These are phyloP conservation scores for Heracleum sosnowskyi DNA, from an alignment of 129 eudicot genomes.

Conservation along the genomic window DNA sequence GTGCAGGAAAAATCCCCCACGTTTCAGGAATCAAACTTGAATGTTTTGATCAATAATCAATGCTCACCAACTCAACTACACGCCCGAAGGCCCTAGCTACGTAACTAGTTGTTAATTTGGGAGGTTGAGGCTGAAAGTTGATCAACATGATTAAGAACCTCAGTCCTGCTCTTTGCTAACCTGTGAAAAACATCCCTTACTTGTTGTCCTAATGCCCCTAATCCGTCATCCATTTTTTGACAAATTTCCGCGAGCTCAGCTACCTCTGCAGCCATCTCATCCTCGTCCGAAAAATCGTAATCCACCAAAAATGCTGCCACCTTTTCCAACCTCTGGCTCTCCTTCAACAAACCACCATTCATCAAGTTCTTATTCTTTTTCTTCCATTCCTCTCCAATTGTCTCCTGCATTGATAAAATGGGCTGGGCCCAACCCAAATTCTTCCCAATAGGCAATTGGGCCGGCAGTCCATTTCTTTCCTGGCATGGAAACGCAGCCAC, in stretches of 20 bases:
- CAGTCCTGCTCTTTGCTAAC: constrained; percentile 70
- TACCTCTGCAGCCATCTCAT: constrained; percentile 48
- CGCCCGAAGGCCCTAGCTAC: too few species aligned
- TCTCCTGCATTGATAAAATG: constrained; percentile 60
- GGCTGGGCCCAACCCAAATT: constrained; percentile 55
- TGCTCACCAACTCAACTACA: too few species aligned
- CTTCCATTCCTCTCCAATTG: constrained; percentile 79
- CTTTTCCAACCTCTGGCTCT: constrained; percentile 56
- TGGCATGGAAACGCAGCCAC: constrained; percentile 94
- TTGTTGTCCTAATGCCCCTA: constrained; percentile 53
- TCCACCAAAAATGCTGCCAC: constrained; percentile 43
- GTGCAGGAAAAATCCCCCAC: too few species aligned
- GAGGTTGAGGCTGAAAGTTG: constrained; percentile 42
- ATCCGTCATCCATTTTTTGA: constrained; percentile 61
- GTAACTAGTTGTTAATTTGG: constrained; percentile 17
- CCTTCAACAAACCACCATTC: constrained; percentile 61
- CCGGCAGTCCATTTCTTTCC: constrained; percentile 51
- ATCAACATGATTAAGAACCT: constrained; percentile 68
- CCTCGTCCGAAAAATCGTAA: constrained; percentile 38
- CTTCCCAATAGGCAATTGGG: constrained; percentile 32
- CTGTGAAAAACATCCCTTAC: constrained; percentile 77
- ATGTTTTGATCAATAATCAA: too few species aligned
- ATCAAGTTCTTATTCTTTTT: constrained; percentile 81
- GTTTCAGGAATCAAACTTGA: too few species aligned
- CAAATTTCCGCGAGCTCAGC: constrained; percentile 65